Evolutionary conservation across 345 rosid genomes (phyloP).

Genomic region (Salix purpurea): DNA sequence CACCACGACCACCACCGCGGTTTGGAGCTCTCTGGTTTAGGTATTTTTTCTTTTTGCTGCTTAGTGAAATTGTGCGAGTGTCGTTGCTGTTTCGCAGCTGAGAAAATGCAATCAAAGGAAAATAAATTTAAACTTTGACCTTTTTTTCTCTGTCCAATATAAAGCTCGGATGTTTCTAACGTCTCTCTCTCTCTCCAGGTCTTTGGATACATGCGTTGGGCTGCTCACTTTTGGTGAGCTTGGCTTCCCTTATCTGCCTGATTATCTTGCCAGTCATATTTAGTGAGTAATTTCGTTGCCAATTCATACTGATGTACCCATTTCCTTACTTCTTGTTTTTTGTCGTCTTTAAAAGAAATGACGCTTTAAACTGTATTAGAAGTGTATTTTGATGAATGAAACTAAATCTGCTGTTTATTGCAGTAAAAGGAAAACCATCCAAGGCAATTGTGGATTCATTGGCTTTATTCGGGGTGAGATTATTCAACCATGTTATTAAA

Average conservation of each 20-base stretch:
- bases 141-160: not conserved
- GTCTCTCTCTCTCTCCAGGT: conserved; percentile 32
- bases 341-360: not conserved
- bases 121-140: not conserved
- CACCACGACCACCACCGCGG: conserved; percentile 28
- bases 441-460: conserved; percentile 80
- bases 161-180: not conserved
- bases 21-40: conserved; percentile 52
- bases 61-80: not conserved
- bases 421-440: conserved; percentile 95
- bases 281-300: conserved; percentile 41
- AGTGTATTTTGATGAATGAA: not conserved
- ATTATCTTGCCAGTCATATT: conserved; percentile 77
- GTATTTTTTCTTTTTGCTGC: conserved; percentile 25
- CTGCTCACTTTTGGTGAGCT: conserved; percentile 96
- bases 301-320: conserved; percentile 7
- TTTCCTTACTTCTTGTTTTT: not conserved
- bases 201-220: conserved; percentile 86
- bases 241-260: conserved; percentile 89
- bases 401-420: conserved; percentile 18
- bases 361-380: not conserved
- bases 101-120: not conserved
- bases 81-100: not conserved
- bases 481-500: conserved; percentile 14
- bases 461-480: conserved; percentile 91